phyloP scores from a whole-genome alignment of 2,329 filamentous ascomycete genomes.

The Metarhizium robertsii region DNA sequence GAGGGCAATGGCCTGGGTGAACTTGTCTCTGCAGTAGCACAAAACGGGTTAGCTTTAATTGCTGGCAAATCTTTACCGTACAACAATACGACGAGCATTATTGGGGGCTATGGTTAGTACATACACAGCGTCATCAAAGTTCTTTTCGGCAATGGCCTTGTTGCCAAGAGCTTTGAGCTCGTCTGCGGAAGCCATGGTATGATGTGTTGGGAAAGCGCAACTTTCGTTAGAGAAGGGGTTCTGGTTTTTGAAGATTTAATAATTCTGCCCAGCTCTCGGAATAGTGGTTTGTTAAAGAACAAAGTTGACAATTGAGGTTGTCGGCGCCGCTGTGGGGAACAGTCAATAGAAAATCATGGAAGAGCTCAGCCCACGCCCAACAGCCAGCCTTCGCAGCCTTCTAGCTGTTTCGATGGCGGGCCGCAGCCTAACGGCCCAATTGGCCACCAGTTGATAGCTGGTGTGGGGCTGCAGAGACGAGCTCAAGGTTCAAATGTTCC shows the following conservation, averaged over 20 bases:
- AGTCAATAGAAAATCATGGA: conserved; percentile 13
- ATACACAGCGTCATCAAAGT: conserved; percentile 92
- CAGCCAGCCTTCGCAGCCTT: conserved; percentile 16
- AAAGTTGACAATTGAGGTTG: conserved; percentile 2
- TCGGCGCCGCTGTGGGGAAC: conserved; percentile 16
- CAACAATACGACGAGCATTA: neutral
- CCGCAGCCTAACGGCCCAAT: conserved; percentile 18
- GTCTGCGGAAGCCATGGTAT: conserved; percentile 50
- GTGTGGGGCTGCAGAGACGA: conserved; percentile 9
- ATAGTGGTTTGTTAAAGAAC: neutral
- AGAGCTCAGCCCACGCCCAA: conserved; percentile 8
- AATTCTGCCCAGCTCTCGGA: neutral
- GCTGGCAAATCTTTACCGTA: neutral
- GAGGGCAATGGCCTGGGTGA: conserved; percentile 83
- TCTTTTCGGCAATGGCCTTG: conserved; percentile 96
- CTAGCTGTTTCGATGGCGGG: conserved; percentile 34
- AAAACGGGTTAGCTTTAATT: neutral
- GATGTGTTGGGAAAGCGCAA: neutral
- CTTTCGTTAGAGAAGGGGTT: neutral
- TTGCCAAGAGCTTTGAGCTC: conserved; percentile 96
- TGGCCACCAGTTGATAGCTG: conserved; percentile 15
- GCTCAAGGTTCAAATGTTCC: no score
- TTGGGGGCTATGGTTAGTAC: conserved; percentile 26
- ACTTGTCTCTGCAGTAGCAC: conserved; percentile 61
- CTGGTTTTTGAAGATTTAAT: neutral